Evolutionary conservation across 2,329 filamentous ascomycete genomes (phyloP).

Genomic region (Passalora sequoiae): DNA sequence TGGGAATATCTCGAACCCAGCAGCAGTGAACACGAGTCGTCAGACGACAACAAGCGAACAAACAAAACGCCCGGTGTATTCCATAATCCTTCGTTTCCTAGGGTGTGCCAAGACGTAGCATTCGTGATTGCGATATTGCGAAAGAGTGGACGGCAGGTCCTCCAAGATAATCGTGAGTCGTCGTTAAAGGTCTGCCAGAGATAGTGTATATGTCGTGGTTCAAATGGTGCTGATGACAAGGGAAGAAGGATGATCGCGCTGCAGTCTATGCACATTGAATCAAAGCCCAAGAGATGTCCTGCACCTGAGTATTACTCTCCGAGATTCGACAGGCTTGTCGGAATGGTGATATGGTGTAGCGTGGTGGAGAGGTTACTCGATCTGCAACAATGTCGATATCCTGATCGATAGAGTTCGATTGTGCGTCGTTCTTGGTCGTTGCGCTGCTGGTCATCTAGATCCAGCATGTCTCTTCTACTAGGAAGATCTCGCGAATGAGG

Average conservation of each 20-base stretch:
- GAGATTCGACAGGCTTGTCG: conserved; percentile 3
- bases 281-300: conserved; percentile 4
- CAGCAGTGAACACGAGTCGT: not conserved
- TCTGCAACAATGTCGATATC: conserved; percentile 28
- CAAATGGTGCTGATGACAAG: not conserved
- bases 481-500: conserved; percentile 50
- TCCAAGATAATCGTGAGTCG: conserved; percentile 10
- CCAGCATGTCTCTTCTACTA: conserved; percentile 26
- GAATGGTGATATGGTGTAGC: not conserved
- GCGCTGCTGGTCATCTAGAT: conserved; percentile 18
- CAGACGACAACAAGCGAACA: conserved; percentile 6
- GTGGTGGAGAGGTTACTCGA: conserved; percentile 13
- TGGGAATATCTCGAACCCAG: not conserved
- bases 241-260: not conserved
- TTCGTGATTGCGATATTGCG: not conserved
- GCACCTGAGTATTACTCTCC: conserved; percentile 12
- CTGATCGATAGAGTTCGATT: conserved; percentile 28
- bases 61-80: conserved; percentile 1
- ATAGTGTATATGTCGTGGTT: conserved; percentile 9
- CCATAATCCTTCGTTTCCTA: too few relatives aligned
- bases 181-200: conserved; percentile 27
- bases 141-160: conserved; percentile 31
- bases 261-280: conserved; percentile 8
- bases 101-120: not conserved
- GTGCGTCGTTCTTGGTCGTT: conserved; percentile 12